These are phyloP conservation scores for Geopyxis carbonaria DNA, from an alignment of 495 filamentous ascomycete species.

Conservation along the genomic window DNA sequence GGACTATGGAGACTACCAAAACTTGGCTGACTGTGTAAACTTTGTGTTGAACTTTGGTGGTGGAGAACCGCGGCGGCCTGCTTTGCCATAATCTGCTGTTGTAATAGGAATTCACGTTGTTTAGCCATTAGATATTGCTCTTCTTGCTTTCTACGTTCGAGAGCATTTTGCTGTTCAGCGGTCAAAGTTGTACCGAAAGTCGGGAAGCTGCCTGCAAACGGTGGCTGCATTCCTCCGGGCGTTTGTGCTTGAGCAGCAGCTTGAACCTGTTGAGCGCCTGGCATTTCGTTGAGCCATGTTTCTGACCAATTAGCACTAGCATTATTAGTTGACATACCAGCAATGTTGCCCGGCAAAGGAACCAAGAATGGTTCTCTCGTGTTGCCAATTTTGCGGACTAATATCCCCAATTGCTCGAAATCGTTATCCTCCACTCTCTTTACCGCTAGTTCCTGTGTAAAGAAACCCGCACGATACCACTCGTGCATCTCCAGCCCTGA, in stretches of 20 bases:
- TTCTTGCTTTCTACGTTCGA: constrained; percentile 91
- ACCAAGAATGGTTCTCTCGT: constrained; percentile 94
- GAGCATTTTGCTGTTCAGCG: constrained; percentile 90
- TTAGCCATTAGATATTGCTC: constrained; percentile 92
- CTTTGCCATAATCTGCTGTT: constrained; percentile 64
- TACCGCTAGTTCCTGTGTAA: constrained; percentile 81
- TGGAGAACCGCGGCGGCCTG: constrained; percentile 62
- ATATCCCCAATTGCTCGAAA: constrained; percentile 87
- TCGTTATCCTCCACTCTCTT: constrained; percentile 85
- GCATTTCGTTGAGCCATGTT: constrained; percentile 21
- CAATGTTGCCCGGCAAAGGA: constrained; percentile 43
- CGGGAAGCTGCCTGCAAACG: constrained; percentile 87
- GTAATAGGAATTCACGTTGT: constrained; percentile 81
- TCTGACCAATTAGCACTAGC: constrained; percentile 25
- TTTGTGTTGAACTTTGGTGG: constrained; percentile 86
- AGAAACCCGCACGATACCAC: constrained; percentile 98
- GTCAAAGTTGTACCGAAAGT: constrained; percentile 96
- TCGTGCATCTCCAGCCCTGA: constrained; percentile 97
- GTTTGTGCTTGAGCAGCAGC: constrained; percentile 21
- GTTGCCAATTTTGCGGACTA: constrained; percentile 92
- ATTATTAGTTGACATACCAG: constrained; percentile 33
- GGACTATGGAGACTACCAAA: constrained; percentile 23
- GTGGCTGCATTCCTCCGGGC: constrained; percentile 60
- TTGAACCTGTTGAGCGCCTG: constrained; percentile 25
- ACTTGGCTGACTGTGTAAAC: constrained; percentile 54